phyloP scores from a whole-genome alignment of 495 filamentous ascomycete species.

The Lasiosphaeria miniovina region DNA sequence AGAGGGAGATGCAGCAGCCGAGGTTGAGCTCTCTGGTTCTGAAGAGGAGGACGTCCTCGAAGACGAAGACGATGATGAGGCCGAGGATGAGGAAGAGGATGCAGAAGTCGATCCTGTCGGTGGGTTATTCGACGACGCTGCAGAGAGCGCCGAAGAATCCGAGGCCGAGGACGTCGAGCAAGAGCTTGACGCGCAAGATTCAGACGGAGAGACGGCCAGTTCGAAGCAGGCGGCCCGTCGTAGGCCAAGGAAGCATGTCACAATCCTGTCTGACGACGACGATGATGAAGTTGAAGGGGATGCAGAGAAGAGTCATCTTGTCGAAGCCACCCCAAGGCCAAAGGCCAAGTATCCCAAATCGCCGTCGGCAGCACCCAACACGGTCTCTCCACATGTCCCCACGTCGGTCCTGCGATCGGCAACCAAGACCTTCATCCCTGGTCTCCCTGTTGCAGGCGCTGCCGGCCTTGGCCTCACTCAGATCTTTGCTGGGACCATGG shows the following conservation, averaged over 20 bases:
- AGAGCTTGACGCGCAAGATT: constrained; percentile 37
- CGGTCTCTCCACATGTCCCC: constrained; percentile 44
- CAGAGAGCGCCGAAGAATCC: constrained; percentile 39
- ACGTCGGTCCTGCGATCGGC: constrained; percentile 56
- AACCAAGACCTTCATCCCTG: constrained; percentile 58
- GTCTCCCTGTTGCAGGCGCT: constrained; percentile 52
- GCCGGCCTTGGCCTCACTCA: constrained; percentile 77
- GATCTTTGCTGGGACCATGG: constrained; percentile 90
- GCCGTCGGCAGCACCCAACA: constrained; percentile 28
- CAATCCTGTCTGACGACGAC: constrained; percentile 60
- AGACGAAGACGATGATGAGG: constrained; percentile 29
- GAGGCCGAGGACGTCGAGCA: constrained; percentile 41
- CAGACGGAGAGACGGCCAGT: constrained; percentile 40
- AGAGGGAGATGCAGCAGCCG: constrained; percentile 32
- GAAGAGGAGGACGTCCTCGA: constrained; percentile 39
- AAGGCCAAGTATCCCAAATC: constrained; percentile 36
- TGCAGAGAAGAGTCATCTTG: constrained; percentile 32
- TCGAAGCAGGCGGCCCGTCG: constrained; percentile 32
- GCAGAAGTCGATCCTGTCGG: constrained; percentile 14
- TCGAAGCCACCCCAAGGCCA: constrained; percentile 44
- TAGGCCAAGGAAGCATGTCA: constrained; percentile 41
- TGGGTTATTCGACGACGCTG: constrained; percentile 35
- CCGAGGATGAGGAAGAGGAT: constrained; percentile 35
- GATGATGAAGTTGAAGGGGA: constrained; percentile 70
- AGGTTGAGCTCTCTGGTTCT: constrained; percentile 46